Evolutionary conservation across 345 rosid genomes (phyloP).

Genomic region (Corymbia maculata): DNA sequence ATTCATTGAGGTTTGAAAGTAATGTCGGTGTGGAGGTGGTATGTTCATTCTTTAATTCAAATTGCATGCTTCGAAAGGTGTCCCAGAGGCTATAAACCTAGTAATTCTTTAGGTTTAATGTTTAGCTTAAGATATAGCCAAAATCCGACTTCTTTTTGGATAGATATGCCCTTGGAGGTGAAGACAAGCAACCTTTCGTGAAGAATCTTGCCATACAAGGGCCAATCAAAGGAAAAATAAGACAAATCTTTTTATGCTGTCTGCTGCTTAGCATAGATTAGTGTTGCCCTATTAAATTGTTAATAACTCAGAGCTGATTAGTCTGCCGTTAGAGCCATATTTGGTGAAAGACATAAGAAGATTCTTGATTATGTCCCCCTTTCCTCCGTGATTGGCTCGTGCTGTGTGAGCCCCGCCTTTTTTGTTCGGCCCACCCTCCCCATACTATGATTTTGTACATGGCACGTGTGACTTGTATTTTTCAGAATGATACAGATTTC

Average conservation of each 20-base stretch:
- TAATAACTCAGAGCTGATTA: not conserved
- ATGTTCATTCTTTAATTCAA: not conserved
- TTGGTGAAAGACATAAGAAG: not conserved
- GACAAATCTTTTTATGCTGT: not conserved
- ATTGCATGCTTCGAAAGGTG: not conserved
- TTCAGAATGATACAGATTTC: not conserved
- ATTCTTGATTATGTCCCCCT: not conserved
- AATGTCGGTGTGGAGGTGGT: not conserved
- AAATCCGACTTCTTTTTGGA: not conserved
- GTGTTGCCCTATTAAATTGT: not conserved
- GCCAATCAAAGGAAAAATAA: not conserved
- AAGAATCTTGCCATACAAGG: not conserved
- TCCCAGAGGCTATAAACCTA: not conserved
- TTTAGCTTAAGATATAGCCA: not conserved
- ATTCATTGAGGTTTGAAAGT: not conserved
- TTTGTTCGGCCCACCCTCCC: not conserved
- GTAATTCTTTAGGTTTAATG: not conserved
- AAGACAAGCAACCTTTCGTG: constrained; percentile 2
- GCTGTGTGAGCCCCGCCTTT: not conserved
- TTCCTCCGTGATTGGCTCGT: constrained; percentile 6
- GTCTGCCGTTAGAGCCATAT: not conserved
- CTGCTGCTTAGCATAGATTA: not conserved
- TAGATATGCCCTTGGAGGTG: not conserved
- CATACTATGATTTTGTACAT: not conserved
- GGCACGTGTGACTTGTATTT: constrained; percentile 1